Evolutionary conservation across 345 rosid species (phyloP), one percentile per base, ranked within the genome.

Genomic region (Sonneratia caseolaris): DNA sequence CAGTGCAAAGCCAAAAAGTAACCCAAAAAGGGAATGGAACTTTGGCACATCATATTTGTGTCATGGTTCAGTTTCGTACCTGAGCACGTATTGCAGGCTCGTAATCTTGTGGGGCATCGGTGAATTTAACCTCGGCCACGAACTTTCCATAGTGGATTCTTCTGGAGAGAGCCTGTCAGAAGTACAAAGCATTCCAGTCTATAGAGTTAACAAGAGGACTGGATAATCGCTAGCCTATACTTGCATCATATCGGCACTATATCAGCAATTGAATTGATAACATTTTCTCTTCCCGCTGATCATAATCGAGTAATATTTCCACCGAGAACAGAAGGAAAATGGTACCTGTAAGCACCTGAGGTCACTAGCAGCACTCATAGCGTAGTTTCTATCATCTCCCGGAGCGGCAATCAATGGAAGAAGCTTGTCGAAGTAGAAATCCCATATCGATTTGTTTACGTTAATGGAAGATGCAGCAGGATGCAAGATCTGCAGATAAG

Each of bases 51-150:
- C 59, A 7, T 43, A 35, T 22, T 35, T 7, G 45, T 27, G 14
- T 32, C 13, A 11, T 0, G 27, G 19, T 22, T 47, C 0, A 32
- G 22, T 1, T 53, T 42, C 18, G 67, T 82, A 91, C 98, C 98
- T 86, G 62, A 57, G 93, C 79, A 37, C 81, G 93, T 74, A 94
- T 89, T 8, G 83, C 83, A 68, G 93, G 87, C 74, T 85, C 91
- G 56, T 91, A 94, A 5, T 88, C 89, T 36, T 82, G 76, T 8
- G 91, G 86, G 43, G 87, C 82, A 62, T 88, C 89, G 75, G 76
- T 81, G 83, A 80, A 94, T 78, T 94, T 94, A 51, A 90, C 86
- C 82, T 94, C 98, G 70, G 96, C 98, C 37, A 94, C 97, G 68
- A 79, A 85, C 73, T 90, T 94, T 21, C 98, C 97, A 0, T 84